phyloP scores from a whole-genome alignment of 345 rosid genomes.

The Pugionium cornutum region DNA sequence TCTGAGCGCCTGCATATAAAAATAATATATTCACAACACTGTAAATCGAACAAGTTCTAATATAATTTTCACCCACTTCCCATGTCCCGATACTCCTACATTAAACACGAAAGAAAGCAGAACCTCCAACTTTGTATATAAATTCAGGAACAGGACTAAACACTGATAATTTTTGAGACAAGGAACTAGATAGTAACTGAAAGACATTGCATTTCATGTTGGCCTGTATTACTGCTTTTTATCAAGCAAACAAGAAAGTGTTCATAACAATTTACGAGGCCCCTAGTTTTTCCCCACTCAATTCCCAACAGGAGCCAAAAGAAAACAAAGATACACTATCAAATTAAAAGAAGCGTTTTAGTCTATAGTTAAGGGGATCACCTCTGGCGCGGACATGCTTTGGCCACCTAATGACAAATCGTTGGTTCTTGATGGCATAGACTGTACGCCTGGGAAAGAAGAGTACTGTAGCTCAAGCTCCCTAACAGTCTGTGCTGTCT shows the following conservation, averaged over 20 bases:
- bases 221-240: background rate
- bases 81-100: background rate
- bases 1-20: slow-evolving; percentile 59
- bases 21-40: slow-evolving; percentile 15
- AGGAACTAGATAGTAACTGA: no score
- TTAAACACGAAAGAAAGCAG: background rate
- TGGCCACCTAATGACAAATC: slow-evolving; percentile 46
- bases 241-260: slow-evolving; percentile 2
- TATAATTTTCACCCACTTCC: background rate
- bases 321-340: background rate
- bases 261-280: background rate
- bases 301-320: background rate
- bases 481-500: slow-evolving; percentile 68
- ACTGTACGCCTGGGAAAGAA: slow-evolving; percentile 66
- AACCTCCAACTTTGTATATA: background rate
- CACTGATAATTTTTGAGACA: background rate
- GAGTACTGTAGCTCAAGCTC: slow-evolving; percentile 81
- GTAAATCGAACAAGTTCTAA: background rate
- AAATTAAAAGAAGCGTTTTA: background rate
- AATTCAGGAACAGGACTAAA: background rate
- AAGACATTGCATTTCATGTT: no score
- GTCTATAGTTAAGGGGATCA: slow-evolving; percentile 26
- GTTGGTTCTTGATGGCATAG: slow-evolving; percentile 63
- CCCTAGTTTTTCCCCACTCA: no score
- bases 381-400: slow-evolving; percentile 68